Conservation (phyloP, 148 eudicot species). For the Diospyros lotus region DNA sequence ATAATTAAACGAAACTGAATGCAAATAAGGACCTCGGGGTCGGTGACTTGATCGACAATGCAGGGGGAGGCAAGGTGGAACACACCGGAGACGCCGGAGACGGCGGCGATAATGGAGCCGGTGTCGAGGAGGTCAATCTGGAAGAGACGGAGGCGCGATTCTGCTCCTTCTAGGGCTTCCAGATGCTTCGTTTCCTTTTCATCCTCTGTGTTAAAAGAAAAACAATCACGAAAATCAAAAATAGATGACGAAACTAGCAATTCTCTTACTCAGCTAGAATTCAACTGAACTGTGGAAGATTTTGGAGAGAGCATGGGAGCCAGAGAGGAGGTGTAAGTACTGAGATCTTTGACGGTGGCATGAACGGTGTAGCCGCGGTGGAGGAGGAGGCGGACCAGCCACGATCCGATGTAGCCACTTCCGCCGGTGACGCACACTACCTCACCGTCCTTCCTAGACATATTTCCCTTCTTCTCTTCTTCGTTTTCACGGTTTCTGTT, state of each 20-base stretch:
- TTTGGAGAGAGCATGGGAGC: not conserved
- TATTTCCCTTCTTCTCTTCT: too few relatives aligned
- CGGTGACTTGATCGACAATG: slow-evolving; percentile 53
- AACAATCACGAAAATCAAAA: not conserved
- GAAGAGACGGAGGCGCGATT: slow-evolving; percentile 43
- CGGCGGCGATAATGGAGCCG: slow-evolving; percentile 54
- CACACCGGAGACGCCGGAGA: slow-evolving; percentile 56
- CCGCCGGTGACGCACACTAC: slow-evolving; percentile 85
- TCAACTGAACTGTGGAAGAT: too few relatives aligned
- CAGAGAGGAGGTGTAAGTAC: slow-evolving; percentile 16
- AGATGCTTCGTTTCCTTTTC: slow-evolving; percentile 66
- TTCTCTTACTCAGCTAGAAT: too few relatives aligned
- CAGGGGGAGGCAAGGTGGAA: slow-evolving; percentile 88
- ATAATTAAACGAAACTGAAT: not conserved
- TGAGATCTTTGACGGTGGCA: slow-evolving; percentile 75
- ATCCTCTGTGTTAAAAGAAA: not conserved
- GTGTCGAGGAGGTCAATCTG: slow-evolving; percentile 77
- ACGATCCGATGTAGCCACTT: slow-evolving; percentile 91
- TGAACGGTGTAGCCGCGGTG: slow-evolving; percentile 85
- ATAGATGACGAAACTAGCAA: too few relatives aligned
- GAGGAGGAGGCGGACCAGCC: slow-evolving; percentile 73
- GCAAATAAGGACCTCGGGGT: slow-evolving; percentile 54
- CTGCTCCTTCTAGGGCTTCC: slow-evolving; percentile 53
- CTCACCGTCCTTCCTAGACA: slow-evolving; percentile 24
- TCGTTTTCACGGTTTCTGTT: too few relatives aligned